Percentiles rank a stretch among this genome's conserved stretches.
Conservation (phyloP, 1,139 yeast species). For the Candida sp. region DNA sequence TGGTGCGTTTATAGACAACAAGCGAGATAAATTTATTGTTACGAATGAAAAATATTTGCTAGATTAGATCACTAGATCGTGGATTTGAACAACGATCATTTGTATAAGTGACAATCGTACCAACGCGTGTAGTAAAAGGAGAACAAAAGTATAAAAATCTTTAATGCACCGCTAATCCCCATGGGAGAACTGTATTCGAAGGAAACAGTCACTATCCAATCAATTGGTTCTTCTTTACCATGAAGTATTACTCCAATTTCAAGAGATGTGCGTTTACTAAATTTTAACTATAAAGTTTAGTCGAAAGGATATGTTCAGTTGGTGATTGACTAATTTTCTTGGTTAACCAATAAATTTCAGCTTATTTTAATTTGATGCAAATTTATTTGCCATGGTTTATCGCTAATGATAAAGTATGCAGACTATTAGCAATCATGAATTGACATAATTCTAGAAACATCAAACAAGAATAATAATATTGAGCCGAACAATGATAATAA, state of each 20-base stretch:
- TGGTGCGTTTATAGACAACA: neutral
- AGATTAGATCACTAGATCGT: neutral
- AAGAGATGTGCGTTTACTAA: neutral
- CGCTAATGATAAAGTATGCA: too few species aligned
- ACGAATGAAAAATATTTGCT: neutral
- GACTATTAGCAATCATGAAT: too few species aligned
- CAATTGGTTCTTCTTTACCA: too few species aligned
- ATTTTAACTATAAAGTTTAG: neutral
- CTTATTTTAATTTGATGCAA: too few species aligned
- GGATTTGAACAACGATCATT: neutral
- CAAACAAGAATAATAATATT: too few species aligned
- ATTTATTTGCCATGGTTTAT: too few species aligned
- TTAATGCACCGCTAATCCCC: neutral
- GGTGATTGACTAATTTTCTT: neutral
- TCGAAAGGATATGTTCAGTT: neutral
- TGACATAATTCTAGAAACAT: too few species aligned
- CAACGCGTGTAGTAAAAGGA: neutral
- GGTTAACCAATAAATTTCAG: too few species aligned
- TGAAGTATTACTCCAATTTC: neutral
- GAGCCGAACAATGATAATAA: too few species aligned
- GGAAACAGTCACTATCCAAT: too few species aligned
- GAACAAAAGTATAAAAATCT: neutral
- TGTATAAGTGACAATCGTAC: neutral
- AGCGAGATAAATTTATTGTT: neutral
- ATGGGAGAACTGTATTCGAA: neutral